Percentiles rank a stretch among this genome's conserved stretches.
These are phyloP conservation scores for Schwanniomyces etchellsii DNA, from an alignment of 1,139 yeast genomes.

Conservation along the genomic window DNA sequence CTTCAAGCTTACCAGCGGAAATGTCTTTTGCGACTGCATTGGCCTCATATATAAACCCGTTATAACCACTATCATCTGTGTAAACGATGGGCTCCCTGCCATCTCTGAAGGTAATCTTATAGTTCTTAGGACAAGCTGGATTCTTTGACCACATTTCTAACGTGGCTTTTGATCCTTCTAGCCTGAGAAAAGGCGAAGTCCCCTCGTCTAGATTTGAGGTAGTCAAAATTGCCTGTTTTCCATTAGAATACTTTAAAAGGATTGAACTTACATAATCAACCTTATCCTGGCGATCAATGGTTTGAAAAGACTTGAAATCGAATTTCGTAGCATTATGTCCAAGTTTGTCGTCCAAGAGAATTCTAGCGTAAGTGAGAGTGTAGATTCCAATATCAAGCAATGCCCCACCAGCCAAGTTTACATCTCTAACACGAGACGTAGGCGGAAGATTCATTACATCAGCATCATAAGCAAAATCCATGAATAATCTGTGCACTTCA, in stretches of 20 bases:
- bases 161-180: constrained; percentile 36
- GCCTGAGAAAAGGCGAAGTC: constrained; percentile 24
- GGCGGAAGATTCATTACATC: constrained; percentile 20
- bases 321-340: constrained; percentile 24
- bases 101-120: constrained; percentile 21
- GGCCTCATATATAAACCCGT: constrained; percentile 50
- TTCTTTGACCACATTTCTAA: constrained; percentile 29
- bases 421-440: constrained; percentile 32
- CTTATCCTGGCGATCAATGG: constrained; percentile 24
- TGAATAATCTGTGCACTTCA: constrained; percentile 33
- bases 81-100: constrained; percentile 16
- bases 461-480: constrained; percentile 35
- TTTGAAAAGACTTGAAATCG: constrained; percentile 23
- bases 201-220: constrained; percentile 24
- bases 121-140: constrained; percentile 28
- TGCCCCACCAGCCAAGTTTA: constrained; percentile 54
- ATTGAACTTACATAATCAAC: constrained; percentile 35
- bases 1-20: constrained; percentile 26
- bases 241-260: constrained; percentile 26
- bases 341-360: constrained; percentile 30
- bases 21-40: constrained; percentile 44
- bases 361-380: constrained; percentile 43
- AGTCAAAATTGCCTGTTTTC: constrained; percentile 32
- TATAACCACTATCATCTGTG: constrained; percentile 24
- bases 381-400: constrained; percentile 57